Evolutionary conservation across 1,284 basidiomycete genomes (phyloP).

Genomic region (Trametes polyzona): DNA sequence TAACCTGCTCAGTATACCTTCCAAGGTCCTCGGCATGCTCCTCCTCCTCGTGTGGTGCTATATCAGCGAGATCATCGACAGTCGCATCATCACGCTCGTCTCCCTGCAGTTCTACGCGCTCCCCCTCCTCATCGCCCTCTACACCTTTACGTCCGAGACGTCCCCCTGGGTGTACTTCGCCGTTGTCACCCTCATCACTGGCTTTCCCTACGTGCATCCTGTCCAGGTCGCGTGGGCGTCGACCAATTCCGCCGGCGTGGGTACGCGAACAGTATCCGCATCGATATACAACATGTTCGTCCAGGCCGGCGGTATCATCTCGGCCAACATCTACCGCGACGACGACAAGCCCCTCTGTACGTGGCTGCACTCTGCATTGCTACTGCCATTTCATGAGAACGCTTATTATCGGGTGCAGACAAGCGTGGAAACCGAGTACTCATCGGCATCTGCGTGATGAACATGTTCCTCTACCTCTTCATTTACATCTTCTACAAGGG

Average conservation of each 20-base stretch:
- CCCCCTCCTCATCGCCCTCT: slow-evolving; percentile 60
- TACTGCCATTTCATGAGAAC: neutral
- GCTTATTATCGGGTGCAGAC: slow-evolving; percentile 34
- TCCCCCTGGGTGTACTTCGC: slow-evolving; percentile 65
- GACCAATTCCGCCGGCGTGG: slow-evolving; percentile 61
- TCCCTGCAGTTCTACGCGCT: slow-evolving; percentile 65
- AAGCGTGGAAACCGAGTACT: slow-evolving; percentile 43
- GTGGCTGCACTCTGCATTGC: slow-evolving; percentile 20
- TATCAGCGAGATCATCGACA: slow-evolving; percentile 58
- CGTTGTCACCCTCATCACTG: slow-evolving; percentile 58
- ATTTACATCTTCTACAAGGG: slow-evolving; percentile 59
- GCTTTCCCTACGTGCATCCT: slow-evolving; percentile 50
- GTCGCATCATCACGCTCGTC: slow-evolving; percentile 55
- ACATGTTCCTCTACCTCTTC: slow-evolving; percentile 52
- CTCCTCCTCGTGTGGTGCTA: slow-evolving; percentile 51
- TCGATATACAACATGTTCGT: slow-evolving; percentile 68
- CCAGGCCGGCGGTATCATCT: slow-evolving; percentile 55
- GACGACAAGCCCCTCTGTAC: slow-evolving; percentile 51
- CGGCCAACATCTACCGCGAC: slow-evolving; percentile 41
- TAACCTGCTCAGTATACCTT: slow-evolving; percentile 65
- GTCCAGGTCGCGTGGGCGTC: slow-evolving; percentile 65
- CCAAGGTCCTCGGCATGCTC: slow-evolving; percentile 40
- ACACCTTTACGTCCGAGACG: slow-evolving; percentile 53
- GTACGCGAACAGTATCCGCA: slow-evolving; percentile 61
- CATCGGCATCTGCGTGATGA: slow-evolving; percentile 40